A percentile compares a stretch with the other conserved stretches of the same genome.
phyloP scores from a whole-genome alignment of 257 asterid species.

The Galeopsis tetrahit region DNA sequence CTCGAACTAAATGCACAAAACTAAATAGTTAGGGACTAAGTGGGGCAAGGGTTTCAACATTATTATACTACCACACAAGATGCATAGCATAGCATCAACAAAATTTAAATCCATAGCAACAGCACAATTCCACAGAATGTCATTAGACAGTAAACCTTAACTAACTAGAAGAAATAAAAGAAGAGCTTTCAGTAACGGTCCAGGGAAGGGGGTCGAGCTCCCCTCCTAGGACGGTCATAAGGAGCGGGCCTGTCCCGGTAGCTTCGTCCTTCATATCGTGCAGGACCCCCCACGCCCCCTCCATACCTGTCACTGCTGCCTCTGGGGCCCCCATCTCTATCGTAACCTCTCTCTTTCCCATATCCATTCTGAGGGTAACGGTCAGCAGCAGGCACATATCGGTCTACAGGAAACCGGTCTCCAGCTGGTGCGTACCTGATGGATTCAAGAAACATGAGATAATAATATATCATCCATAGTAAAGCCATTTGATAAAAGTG shows the following conservation, averaged over 20 bases:
- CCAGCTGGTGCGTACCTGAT: constrained; percentile 66
- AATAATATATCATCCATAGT: too few species aligned
- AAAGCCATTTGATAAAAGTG: not conserved
- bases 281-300: constrained; percentile 58
- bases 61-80: constrained; percentile 1
- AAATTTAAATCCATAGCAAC: not conserved
- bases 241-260: constrained; percentile 70
- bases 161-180: not conserved
- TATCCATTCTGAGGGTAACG: constrained; percentile 67
- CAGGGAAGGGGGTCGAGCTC: constrained; percentile 67
- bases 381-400: constrained; percentile 64
- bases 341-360: constrained; percentile 66
- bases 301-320: constrained; percentile 60
- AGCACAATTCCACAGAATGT: constrained; percentile 9
- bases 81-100: not conserved
- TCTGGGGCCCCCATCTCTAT: constrained; percentile 59
- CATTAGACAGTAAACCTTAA: not conserved
- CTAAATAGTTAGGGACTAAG: too few species aligned
- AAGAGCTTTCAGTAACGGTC: constrained; percentile 58
- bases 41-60: not conserved
- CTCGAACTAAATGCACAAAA: not conserved
- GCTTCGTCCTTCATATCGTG: constrained; percentile 66
- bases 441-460: not conserved
- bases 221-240: constrained; percentile 77
- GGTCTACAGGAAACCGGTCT: constrained; percentile 65